Conservation (phyloP, 805 yeast genomes). For the Starmerella ratchasimensis region DNA sequence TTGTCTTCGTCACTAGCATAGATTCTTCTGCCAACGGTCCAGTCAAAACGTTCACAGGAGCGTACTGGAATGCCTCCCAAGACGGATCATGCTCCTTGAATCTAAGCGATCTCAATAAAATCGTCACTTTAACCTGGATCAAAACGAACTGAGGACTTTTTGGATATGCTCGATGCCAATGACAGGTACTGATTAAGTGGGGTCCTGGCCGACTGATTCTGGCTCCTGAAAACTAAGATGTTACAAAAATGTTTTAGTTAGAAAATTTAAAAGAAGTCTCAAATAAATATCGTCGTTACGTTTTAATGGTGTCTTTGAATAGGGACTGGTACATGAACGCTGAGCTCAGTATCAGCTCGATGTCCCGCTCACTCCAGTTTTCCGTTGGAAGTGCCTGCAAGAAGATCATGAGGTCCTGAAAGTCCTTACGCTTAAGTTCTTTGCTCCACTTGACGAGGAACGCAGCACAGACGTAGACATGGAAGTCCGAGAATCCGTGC, state of each 20-base stretch:
- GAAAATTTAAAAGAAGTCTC: too few relatives aligned
- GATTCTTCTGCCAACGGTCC: conserved; percentile 14
- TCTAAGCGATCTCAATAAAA: conserved; percentile 4
- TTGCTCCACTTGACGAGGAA: conserved; percentile 79
- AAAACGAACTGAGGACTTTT: too few relatives aligned
- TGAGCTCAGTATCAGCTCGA: conserved; percentile 83
- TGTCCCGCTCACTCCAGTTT: conserved; percentile 75
- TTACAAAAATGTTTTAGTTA: too few relatives aligned
- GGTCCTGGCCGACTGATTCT: too few relatives aligned
- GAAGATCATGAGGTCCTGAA: conserved; percentile 85
- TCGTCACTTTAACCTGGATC: conserved; percentile 18
- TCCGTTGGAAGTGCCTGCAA: conserved; percentile 81
- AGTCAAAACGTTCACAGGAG: conserved; percentile 16
- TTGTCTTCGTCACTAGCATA: conserved; percentile 13
- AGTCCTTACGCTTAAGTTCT: conserved; percentile 69
- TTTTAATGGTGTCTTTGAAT: conserved; percentile 73
- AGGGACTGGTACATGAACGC: conserved; percentile 94
- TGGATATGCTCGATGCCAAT: too few relatives aligned
- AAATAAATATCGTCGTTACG: neutral
- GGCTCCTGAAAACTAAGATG: too few relatives aligned
- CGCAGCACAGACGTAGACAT: conserved; percentile 95
- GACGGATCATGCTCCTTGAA: conserved; percentile 20
- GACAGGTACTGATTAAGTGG: too few relatives aligned
- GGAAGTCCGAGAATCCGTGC: conserved; percentile 78
- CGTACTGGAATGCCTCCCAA: conserved; percentile 20